phyloP scores from a whole-genome alignment of 2,329 filamentous ascomycete species.

The Trichophyton equinum region DNA sequence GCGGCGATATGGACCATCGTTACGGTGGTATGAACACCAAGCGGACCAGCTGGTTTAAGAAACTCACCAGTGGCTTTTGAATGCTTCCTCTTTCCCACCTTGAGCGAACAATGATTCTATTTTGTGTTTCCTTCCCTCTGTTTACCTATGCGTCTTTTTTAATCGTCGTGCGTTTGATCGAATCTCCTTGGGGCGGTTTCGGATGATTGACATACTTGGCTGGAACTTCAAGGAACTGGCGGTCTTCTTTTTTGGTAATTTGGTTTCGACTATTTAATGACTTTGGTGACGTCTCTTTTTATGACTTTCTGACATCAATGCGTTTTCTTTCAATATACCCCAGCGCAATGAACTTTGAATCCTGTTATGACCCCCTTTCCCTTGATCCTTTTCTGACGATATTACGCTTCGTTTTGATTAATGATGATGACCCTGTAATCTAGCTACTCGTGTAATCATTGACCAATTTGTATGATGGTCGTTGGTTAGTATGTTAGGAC shows the following conservation, averaged over 20 bases:
- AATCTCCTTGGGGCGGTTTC: not conserved
- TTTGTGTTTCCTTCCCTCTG: not conserved
- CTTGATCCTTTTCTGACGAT: not conserved
- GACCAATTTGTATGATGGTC: not conserved
- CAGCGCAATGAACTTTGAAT: slow-evolving; percentile 1
- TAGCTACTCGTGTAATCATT: not conserved
- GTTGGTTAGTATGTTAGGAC: not conserved
- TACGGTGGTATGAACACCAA: slow-evolving; percentile 18
- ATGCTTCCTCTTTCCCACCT: not conserved
- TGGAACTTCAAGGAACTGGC: not conserved
- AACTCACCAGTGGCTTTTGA: slow-evolving; percentile 22
- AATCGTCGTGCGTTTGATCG: too few species aligned
- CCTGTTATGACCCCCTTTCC: not conserved
- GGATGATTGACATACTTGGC: slow-evolving; percentile 1
- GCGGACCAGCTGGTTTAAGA: slow-evolving; percentile 34
- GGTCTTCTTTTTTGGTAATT: not conserved
- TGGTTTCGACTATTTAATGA: not conserved
- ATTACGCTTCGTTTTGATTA: not conserved
- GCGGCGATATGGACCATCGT: slow-evolving; percentile 27
- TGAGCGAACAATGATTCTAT: not conserved
- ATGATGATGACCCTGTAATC: not conserved
- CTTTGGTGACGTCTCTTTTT: not conserved
- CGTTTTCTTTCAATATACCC: not conserved
- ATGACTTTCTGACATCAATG: not conserved
- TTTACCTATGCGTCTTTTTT: too few species aligned